A percentile compares a stretch with the other conserved stretches of the same genome.
These are phyloP conservation scores for Tremella yokohamensis DNA, from an alignment of 768 basidiomycete genomes.

Conservation along the genomic window DNA sequence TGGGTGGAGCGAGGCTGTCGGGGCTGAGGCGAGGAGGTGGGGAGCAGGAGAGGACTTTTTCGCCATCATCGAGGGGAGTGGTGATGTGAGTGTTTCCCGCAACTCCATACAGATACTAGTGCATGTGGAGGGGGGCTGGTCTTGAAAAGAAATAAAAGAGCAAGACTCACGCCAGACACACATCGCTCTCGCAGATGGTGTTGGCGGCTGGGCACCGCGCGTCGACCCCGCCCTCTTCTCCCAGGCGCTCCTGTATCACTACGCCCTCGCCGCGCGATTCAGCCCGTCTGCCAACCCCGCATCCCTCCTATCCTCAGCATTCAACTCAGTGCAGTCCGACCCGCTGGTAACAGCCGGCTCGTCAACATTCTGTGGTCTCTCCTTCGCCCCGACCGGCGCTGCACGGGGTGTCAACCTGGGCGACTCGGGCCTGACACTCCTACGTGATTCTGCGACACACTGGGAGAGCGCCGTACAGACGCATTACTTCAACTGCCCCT, in stretches of 20 bases:
- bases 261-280: slow-evolving; percentile 20
- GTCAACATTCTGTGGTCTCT: not conserved
- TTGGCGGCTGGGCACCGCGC: slow-evolving; percentile 83
- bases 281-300: slow-evolving; percentile 4
- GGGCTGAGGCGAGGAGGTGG: slow-evolving; percentile 31
- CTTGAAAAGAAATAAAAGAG: too few relatives aligned
- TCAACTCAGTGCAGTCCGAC: not conserved
- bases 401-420: slow-evolving; percentile 39
- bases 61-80: slow-evolving; percentile 32
- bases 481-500: slow-evolving; percentile 49
- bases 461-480: slow-evolving; percentile 41
- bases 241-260: slow-evolving; percentile 82
- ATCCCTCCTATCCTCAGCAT: not conserved
- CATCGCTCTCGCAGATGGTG: slow-evolving; percentile 85
- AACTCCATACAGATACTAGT: too few relatives aligned
- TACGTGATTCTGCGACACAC: slow-evolving; percentile 38
- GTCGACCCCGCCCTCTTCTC: slow-evolving; percentile 86
- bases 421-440: slow-evolving; percentile 48
- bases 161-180: slow-evolving; percentile 27
- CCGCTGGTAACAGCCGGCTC: not conserved
- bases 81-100: slow-evolving; percentile 22
- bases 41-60: slow-evolving; percentile 52
- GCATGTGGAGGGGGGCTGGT: too few relatives aligned
- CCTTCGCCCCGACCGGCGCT: not conserved
- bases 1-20: slow-evolving; percentile 28